phyloP scores from a whole-genome alignment of 1,284 basidiomycete species.

The Cryptococcus deneoformans region DNA sequence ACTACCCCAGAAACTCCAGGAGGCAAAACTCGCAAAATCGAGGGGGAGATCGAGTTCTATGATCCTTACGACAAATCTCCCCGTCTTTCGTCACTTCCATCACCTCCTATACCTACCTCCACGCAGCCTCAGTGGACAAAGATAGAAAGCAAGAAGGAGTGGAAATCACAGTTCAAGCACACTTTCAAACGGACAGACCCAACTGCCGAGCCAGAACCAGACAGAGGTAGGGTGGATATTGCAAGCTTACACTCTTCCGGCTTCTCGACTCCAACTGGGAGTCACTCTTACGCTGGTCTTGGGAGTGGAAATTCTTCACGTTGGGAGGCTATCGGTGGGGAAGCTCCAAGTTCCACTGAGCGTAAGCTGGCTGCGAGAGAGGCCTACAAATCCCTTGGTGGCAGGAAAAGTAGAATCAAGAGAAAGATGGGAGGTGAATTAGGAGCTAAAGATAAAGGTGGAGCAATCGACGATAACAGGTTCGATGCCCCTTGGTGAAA shows the following conservation, averaged over 20 bases:
- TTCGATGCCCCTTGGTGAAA: constrained; percentile 43
- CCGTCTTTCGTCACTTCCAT: constrained; percentile 50
- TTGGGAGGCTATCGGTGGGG: constrained; percentile 26
- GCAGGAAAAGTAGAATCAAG: constrained; percentile 66
- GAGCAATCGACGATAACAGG: constrained; percentile 40
- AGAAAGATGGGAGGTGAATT: constrained; percentile 52
- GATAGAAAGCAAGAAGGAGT: constrained; percentile 44
- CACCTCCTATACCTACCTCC: constrained; percentile 54
- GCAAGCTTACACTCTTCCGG: constrained; percentile 56
- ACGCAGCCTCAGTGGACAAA: constrained; percentile 50
- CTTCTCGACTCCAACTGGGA: constrained; percentile 63
- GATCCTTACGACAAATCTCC: constrained; percentile 48
- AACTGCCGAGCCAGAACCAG: constrained; percentile 33
- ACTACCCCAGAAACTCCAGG: constrained; percentile 13
- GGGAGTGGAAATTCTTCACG: constrained; percentile 36
- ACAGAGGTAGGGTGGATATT: constrained; percentile 43
- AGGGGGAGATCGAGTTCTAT: constrained; percentile 46
- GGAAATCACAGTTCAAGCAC: constrained; percentile 39
- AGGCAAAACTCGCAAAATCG: constrained; percentile 50
- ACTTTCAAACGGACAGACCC: constrained; percentile 40
- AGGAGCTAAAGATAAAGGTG: constrained; percentile 39
- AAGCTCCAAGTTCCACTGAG: not conserved
- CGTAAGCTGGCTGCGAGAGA: constrained; percentile 81
- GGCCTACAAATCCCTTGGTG: constrained; percentile 83
- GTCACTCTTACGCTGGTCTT: constrained; percentile 43